Evolutionary conservation across 1,284 basidiomycete genomes (phyloP), one percentile per base, ranked within the genome.

Genomic region (Golubevia sp.): DNA sequence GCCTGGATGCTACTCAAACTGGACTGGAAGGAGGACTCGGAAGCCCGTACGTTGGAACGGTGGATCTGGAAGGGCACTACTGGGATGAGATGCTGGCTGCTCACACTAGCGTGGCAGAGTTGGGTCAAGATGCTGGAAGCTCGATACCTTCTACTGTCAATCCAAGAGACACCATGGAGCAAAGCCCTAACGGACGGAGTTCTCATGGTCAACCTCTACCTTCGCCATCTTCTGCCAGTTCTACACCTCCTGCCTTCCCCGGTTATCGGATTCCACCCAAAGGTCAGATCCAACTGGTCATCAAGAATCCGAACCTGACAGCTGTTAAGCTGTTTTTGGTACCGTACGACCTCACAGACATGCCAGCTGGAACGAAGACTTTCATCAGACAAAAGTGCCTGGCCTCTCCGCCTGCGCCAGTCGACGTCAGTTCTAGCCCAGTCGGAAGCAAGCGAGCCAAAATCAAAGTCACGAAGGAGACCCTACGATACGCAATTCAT

Each of bases 11-110:
- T 11, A 66, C 64, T 24, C 51, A 53, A 25, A 68, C 65, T 25
- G 54, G 55, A 8, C 21, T 38, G 34, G 60, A 52, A 15, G 49
- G 48, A n/a, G 30, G 57, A 20, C 62, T 68, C 4, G 72, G 76
- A 11, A 79, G 70, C 20, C 84, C 84, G 1, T 85, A 85, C 59
- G 84, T 85, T 18, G 84, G 84, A 1, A 82, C 77, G 13, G 66
- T 85, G 64, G 84, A 85, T 61, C 69, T 85, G 23, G 83, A 84
- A 30, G 55, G 64, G 1, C 75, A 84, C 62, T 85, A 78, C 55
- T 52, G 67, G 55, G 59, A 63, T 38, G 13, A 48, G 18, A 58
- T 72, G 23, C 56, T 68, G n/a, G 24, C 38, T 20, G 49, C 21
- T 18, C 11, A 25, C 15, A 26, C 21, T 15, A 34, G 30, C 30